Conservation (phyloP, 2,329 filamentous ascomycete genomes). For the Grosmannia huntii region DNA sequence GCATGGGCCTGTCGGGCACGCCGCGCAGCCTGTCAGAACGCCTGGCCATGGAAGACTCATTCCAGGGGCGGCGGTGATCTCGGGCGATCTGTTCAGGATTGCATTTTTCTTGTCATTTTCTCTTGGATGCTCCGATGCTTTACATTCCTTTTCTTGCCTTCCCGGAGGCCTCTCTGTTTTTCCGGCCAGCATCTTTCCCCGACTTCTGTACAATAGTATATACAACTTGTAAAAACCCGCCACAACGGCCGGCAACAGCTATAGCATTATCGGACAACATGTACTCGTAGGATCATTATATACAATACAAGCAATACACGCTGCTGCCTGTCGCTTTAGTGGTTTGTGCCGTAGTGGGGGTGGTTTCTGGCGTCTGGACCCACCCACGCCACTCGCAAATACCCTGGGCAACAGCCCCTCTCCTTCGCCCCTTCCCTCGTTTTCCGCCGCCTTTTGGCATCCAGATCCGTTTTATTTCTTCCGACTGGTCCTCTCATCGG, state of each 20-base stretch:
- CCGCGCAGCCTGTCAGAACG: slow-evolving; percentile 22
- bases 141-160: not conserved
- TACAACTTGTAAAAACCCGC: not conserved
- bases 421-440: not conserved
- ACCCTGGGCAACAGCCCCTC: not conserved
- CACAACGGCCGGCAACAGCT: not conserved
- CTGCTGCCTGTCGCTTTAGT: not conserved
- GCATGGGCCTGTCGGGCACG: slow-evolving; percentile 10
- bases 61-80: not conserved
- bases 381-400: not conserved
- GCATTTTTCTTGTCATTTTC: not conserved
- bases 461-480: not conserved
- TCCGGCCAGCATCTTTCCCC: not conserved
- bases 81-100: not conserved
- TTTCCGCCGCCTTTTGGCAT: not conserved
- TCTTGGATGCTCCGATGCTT: not conserved
- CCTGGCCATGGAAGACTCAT: slow-evolving; percentile 15
- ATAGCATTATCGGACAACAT: not conserved
- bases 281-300: not conserved
- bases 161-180: not conserved
- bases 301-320: not conserved
- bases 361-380: not conserved
- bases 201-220: not conserved
- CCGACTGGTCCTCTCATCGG: not conserved
- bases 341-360: not conserved